Evolutionary conservation across 176 grass and related monocot species (phyloP).

Genomic region (Miscanthus lutarioriparius): DNA sequence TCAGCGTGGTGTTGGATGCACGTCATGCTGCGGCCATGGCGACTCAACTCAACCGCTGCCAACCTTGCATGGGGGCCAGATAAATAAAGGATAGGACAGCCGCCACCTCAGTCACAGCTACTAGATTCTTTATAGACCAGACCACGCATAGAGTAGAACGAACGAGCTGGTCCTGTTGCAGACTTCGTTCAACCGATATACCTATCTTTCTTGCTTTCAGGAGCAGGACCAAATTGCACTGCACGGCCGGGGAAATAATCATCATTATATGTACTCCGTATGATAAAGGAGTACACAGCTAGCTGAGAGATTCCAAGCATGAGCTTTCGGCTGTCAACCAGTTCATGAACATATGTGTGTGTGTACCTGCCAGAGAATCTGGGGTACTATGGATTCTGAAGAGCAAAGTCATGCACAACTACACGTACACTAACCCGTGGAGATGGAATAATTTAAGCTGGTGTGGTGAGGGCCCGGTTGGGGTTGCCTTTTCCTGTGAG

Average conservation of each 20-base stretch:
- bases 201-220: not conserved
- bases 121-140: not conserved
- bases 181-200: no score
- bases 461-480: not conserved
- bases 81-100: not conserved
- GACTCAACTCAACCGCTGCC: slow-evolving; percentile 23
- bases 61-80: slow-evolving; percentile 23
- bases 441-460: not conserved
- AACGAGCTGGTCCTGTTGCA: not conserved
- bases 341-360: not conserved
- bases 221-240: not conserved
- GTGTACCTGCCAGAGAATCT: slow-evolving; percentile 24
- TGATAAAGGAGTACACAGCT: not conserved
- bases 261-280: not conserved
- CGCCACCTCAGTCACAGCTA: slow-evolving; percentile 6
- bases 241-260: no score
- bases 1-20: slow-evolving; percentile 20
- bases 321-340: slow-evolving; percentile 11
- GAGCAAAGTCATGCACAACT: slow-evolving; percentile 13
- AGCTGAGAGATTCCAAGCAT: not conserved
- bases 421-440: not conserved
- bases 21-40: not conserved
- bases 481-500: slow-evolving; percentile 16
- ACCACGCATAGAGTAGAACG: not conserved
- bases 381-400: not conserved